Evolutionary conservation across 73 alveolate species (phyloP).

Genomic region (Paramecium primaurelia): DNA sequence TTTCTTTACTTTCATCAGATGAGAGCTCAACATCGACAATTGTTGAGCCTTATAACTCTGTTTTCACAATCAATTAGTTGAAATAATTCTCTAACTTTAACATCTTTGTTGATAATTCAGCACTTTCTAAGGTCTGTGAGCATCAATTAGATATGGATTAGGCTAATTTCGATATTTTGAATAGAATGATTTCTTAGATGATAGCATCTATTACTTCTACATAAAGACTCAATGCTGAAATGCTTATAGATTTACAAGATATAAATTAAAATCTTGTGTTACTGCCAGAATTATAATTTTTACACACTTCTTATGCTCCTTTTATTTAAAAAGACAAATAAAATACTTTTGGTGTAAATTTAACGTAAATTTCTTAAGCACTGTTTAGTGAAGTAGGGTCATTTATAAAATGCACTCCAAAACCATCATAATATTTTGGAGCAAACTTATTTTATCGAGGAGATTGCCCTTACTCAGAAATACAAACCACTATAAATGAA

Average conservation of each 20-base stretch:
- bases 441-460: not conserved
- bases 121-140: not conserved
- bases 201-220: not conserved
- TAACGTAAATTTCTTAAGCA: not conserved
- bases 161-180: not conserved
- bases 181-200: conserved; percentile 3
- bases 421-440: not conserved
- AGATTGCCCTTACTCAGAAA: not conserved
- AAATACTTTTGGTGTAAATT: not conserved
- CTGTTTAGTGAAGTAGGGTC: not conserved
- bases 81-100: not conserved
- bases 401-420: not conserved
- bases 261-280: not conserved
- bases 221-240: not conserved
- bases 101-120: not conserved
- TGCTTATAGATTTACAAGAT: not conserved
- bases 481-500: not conserved
- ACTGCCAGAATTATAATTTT: not conserved
- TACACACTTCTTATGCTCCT: not conserved
- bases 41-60: not conserved
- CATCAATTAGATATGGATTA: not conserved
- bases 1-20: not conserved
- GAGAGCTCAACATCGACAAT: not conserved
- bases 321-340: not conserved
- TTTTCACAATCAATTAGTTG: not conserved